Evolutionary conservation across 2,329 filamentous ascomycete genomes (phyloP), one percentile per base, ranked within the genome.

Genomic region (Calonectria multiphialidica): DNA sequence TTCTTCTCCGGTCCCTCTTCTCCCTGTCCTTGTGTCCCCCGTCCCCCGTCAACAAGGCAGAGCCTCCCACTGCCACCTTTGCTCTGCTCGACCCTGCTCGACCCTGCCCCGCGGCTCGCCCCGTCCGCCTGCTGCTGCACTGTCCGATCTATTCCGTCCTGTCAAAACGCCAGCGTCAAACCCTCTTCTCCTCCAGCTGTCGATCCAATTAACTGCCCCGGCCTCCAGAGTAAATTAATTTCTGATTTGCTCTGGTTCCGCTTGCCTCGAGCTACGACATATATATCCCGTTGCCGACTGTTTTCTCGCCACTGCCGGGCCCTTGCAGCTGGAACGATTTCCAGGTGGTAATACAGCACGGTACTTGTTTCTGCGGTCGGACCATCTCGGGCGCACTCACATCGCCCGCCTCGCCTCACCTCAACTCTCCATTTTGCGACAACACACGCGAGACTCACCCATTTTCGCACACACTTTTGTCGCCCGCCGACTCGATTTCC

Each of bases 321-420:
- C 66, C 61, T 64, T 65, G 59, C 53, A 72, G 66, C 66, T 77
- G 68, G 73, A 72, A 73, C 59, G 71, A 69, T 72, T 70, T 40
- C 63, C 71, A 45, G 69, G 64, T 76, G 71, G 64, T 71, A 78
- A 62, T 71, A 78, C 75, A 65, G 64, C 68, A 75, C 74, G 70
- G 67, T 68, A 74, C 74, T 76, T 73, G 66, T 70, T 69, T 70
- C 35, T 66, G 70, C 72, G 73, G 74, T 73, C 76, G 74, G 74
- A 74, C 74, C 66, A 74, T 76, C 63, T 76, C 64, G 61, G 69
- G 66, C 53, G 69, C 68, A 70, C 57, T 50, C 50, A 50, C 53
- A 45, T 66, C 67, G 68, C 70, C 70, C n/a, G 21, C 35, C 50
- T 66, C 66, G 37, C 55, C 63, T 71, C 70, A 74, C 68, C 62